Evolutionary conservation across 495 filamentous ascomycete species (phyloP), one percentile per base, ranked within the genome.

Genomic region (Hypoxylon intermedium): DNA sequence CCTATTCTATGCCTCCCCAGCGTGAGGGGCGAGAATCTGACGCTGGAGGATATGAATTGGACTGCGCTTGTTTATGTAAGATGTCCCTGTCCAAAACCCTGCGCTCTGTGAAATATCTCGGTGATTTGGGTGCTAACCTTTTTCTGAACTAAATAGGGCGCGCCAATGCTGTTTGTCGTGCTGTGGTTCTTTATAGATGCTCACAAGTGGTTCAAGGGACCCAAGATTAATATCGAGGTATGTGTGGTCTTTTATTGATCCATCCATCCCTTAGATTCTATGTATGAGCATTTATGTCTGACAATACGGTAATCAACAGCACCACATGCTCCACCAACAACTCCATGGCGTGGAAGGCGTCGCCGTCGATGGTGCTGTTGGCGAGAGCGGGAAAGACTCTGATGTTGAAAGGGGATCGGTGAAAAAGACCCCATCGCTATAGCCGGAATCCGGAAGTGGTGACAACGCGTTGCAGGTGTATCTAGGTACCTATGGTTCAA

Each of bases 1-100:
- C 89, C 89, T 2, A 88, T 92, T 18, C 71, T 92, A 40, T 90
- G 87, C 72, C 76, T 92, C 30, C 89, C 89, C 5, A 83, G 80
- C 48, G 73, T 77, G 3, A 83, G 74, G 5, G 87, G 86, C 3
- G 71, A 56, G 0, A 75, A 90, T 72, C 64, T 91, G 28, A 82
- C 78, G 34, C 75, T 67, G 23, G 78, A 83, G 31, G 34, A 76
- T 51, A 91, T 91, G 88, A 91, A 90, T 58, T 91, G 88, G 88
- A 92, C 89, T 3, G 80, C 77, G 68, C 77, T 91, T 28, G 89
- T 92, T 24, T 92, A 88, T 67, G 89, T 71, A 43, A 67, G 69
- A 57, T 26, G 37, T 19, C 13, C 28, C 21, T 1, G 3, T 13
- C 42, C 51, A 2, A 4, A 7, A 42, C 11, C 9, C 5, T 5